A percentile compares a stretch with the other conserved stretches of the same genome.
Evolutionary conservation across 2,329 filamentous ascomycete species (phyloP).

Genomic region (Lecanicillium sp.): DNA sequence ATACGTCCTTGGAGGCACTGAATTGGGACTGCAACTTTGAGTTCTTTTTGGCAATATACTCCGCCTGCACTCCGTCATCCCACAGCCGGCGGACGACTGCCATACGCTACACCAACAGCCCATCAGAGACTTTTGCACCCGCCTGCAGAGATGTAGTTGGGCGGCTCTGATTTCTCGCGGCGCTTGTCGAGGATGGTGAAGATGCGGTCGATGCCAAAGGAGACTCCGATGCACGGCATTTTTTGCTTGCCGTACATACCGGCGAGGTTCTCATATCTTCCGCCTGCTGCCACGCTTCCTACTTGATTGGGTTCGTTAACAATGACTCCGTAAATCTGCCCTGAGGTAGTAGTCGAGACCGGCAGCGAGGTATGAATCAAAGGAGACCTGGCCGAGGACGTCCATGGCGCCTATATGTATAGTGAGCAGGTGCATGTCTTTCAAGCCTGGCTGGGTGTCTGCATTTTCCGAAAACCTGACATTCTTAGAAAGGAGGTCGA

Average conservation of each 20-base stretch:
- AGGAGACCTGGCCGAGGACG: conserved; percentile 68
- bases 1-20: conserved; percentile 77
- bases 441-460: conserved; percentile 70
- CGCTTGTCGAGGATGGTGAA: conserved; percentile 82
- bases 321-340: conserved; percentile 83
- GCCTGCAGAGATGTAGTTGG: conserved; percentile 84
- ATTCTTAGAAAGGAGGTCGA: conserved; percentile 62
- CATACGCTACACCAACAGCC: conserved; percentile 73
- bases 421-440: conserved; percentile 75
- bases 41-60: conserved; percentile 85
- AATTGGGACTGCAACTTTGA: conserved; percentile 85
- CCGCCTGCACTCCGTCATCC: conserved; percentile 77
- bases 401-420: conserved; percentile 74
- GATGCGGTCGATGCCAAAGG: conserved; percentile 91
- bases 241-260: conserved; percentile 86
- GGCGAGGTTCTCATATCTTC: conserved; percentile 87
- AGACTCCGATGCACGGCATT: conserved; percentile 62
- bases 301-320: conserved; percentile 76
- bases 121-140: conserved; percentile 65
- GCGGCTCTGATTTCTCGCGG: conserved; percentile 45
- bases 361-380: conserved; percentile 83
- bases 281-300: conserved; percentile 81
- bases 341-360: conserved; percentile 89
- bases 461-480: conserved; percentile 57
- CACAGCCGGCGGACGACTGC: conserved; percentile 69